phyloP scores from a whole-genome alignment of 257 asterid species.

The Cruciata laevipes region DNA sequence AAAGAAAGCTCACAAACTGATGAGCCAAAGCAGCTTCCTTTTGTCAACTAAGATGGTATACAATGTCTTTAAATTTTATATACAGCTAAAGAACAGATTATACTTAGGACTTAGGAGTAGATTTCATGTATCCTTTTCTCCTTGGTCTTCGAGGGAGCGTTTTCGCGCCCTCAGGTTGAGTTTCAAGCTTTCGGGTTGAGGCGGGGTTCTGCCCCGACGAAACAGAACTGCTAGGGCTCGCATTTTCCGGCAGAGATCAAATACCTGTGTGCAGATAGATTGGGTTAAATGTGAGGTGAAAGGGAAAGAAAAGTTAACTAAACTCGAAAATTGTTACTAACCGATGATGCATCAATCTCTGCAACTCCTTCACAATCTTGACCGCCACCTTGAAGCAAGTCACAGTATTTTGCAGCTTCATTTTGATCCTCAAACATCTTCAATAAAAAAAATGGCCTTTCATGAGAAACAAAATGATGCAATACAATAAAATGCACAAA shows the following conservation, averaged over 20 bases:
- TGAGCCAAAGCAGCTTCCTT: background rate
- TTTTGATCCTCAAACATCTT: constrained; percentile 90
- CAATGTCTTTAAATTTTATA: background rate
- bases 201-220: constrained; percentile 76
- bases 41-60: background rate
- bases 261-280: constrained; percentile 48
- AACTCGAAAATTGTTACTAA: constrained; percentile 27
- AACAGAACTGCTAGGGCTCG: constrained; percentile 83
- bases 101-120: background rate
- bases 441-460: background rate
- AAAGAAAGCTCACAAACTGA: background rate
- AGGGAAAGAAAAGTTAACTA: background rate
- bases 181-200: constrained; percentile 74
- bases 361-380: constrained; percentile 87
- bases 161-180: constrained; percentile 72
- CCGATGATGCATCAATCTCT: constrained; percentile 93
- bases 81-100: background rate
- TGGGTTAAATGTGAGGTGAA: constrained; percentile 5
- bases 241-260: constrained; percentile 74
- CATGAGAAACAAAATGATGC: background rate
- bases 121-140: background rate
- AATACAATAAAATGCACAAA: background rate
- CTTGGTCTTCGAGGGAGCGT: constrained; percentile 82
- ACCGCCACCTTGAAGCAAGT: constrained; percentile 92
- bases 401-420: constrained; percentile 87